Evolutionary conservation across 768 basidiomycete genomes (phyloP).

Genomic region (Calvatia gigantea): DNA sequence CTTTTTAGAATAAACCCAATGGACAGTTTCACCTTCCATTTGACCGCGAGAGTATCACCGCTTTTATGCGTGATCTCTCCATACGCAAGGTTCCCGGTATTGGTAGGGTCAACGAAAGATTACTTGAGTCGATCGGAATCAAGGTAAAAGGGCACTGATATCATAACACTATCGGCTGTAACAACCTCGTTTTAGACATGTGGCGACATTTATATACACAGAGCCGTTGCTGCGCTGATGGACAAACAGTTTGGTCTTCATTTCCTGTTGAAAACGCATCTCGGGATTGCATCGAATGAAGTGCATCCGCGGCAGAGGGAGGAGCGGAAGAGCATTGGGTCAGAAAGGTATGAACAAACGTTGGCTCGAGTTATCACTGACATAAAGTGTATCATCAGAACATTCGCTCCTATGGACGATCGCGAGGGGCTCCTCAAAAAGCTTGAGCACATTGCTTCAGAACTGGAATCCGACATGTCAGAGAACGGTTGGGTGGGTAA

Average conservation of each 20-base stretch:
- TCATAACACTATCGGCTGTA: constrained; percentile 1
- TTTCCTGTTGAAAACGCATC: constrained; percentile 73
- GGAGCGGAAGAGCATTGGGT: constrained; percentile 89
- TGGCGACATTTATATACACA: constrained; percentile 80
- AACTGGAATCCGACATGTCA: constrained; percentile 79
- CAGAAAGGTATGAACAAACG: constrained; percentile 50
- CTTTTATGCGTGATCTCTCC: constrained; percentile 78
- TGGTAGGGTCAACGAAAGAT: constrained; percentile 85
- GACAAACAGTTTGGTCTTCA: constrained; percentile 83
- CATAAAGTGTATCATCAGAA: background rate
- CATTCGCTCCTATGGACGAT: constrained; percentile 31
- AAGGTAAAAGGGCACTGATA: constrained; percentile 45
- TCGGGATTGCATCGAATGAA: constrained; percentile 83
- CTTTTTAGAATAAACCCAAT: constrained; percentile 82
- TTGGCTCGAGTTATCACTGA: background rate
- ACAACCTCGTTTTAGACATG: constrained; percentile 57
- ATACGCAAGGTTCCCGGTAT: constrained; percentile 89
- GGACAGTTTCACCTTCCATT: constrained; percentile 83
- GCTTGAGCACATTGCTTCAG: constrained; percentile 76
- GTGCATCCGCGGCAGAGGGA: constrained; percentile 76
- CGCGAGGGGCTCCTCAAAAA: constrained; percentile 67
- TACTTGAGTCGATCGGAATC: constrained; percentile 84
- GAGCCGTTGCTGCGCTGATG: constrained; percentile 74
- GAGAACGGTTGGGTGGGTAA: constrained; percentile 80
- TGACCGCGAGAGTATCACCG: constrained; percentile 55